Percentiles rank a stretch among this genome's conserved stretches.
phyloP scores from a whole-genome alignment of 2,329 filamentous ascomycete genomes.

The Cladosporium cucumerinum region DNA sequence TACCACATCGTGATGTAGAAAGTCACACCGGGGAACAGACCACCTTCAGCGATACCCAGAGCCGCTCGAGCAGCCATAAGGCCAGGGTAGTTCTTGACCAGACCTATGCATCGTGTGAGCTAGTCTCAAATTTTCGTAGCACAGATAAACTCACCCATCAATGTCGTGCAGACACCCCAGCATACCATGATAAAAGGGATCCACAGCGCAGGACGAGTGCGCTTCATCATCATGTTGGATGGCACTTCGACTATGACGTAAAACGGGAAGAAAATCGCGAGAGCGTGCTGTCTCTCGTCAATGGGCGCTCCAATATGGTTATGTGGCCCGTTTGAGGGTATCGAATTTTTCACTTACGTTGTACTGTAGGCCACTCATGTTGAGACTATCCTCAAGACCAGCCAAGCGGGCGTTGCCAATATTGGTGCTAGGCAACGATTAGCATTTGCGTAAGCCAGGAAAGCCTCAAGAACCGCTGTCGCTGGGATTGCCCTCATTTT shows the following conservation, averaged over 20 bases:
- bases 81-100: slow-evolving; percentile 25
- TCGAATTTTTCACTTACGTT: slow-evolving; percentile 4
- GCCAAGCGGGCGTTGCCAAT: slow-evolving; percentile 22
- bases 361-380: slow-evolving; percentile 20
- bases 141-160: slow-evolving; percentile 20
- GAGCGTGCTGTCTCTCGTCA: slow-evolving; percentile 43
- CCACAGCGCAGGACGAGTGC: slow-evolving; percentile 42
- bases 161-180: slow-evolving; percentile 52
- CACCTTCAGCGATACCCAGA: slow-evolving; percentile 34
- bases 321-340: neutral
- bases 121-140: slow-evolving; percentile 1
- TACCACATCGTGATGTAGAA: slow-evolving; percentile 76
- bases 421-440: neutral
- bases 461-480: neutral
- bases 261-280: slow-evolving; percentile 56
- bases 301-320: slow-evolving; percentile 20
- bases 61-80: slow-evolving; percentile 24
- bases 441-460: neutral
- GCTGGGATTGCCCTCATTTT: neutral
- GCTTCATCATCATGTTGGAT: slow-evolving; percentile 48
- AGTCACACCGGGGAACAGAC: slow-evolving; percentile 51
- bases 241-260: slow-evolving; percentile 54
- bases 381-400: slow-evolving; percentile 21
- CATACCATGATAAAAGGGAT: slow-evolving; percentile 43
- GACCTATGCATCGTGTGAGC: neutral